These are phyloP conservation scores for Penicillium griseofulvum DNA, from an alignment of 2,329 filamentous ascomycete genomes.

Conservation along the genomic window DNA sequence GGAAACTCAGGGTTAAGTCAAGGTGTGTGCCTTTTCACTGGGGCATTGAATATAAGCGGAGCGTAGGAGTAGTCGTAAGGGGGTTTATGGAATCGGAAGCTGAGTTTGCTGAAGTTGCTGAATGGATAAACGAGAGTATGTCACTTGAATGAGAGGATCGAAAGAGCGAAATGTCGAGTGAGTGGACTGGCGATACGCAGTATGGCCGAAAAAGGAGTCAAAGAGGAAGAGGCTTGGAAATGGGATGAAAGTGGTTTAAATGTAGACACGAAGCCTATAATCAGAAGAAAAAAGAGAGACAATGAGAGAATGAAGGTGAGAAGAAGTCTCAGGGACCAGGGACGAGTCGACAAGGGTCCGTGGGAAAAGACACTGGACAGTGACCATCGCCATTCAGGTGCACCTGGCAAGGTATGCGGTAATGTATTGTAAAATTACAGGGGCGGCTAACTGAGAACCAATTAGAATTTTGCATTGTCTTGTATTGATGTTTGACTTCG, in stretches of 20 bases:
- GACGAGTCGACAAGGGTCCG: conserved; percentile 4
- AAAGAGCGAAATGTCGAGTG: conserved; percentile 21
- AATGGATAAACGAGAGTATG: conserved; percentile 14
- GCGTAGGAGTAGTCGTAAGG: conserved; percentile 6
- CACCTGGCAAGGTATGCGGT: conserved; percentile 4
- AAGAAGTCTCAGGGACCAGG: conserved; percentile 11
- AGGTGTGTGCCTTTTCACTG: conserved; percentile 3
- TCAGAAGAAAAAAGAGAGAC: background rate
- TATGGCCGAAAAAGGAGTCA: conserved; percentile 25
- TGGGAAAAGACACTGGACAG: conserved; percentile 1
- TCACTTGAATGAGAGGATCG: conserved; percentile 19
- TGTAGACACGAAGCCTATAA: background rate
- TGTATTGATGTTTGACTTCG: conserved; percentile 2
- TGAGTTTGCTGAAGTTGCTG: conserved; percentile 12
- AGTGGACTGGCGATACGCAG: conserved; percentile 35
- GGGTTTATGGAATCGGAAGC: conserved; percentile 3
- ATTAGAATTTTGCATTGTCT: background rate
- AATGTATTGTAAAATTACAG: conserved; percentile 3
- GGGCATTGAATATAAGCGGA: conserved; percentile 10
- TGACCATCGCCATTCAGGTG: conserved; percentile 1
- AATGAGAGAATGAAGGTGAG: conserved; percentile 6
- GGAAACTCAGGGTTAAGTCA: background rate
- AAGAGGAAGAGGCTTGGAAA: conserved; percentile 1
- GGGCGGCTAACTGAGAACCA: background rate
- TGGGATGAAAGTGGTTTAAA: conserved; percentile 1